Evolutionary conservation across 1,139 yeast species (phyloP).

Genomic region (Ogataea hybrid): DNA sequence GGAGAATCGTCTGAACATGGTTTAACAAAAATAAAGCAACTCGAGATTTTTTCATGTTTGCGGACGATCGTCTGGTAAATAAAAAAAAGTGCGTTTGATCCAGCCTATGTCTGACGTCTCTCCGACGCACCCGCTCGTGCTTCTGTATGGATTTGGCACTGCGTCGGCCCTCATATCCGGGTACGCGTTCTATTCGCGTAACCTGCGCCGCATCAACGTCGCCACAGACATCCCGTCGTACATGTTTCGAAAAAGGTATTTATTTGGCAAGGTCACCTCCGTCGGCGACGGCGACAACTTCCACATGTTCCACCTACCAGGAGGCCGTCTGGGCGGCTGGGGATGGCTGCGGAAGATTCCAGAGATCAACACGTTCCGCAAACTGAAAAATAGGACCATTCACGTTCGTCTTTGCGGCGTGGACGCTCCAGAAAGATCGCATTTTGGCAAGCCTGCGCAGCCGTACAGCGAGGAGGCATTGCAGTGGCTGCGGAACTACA

Average conservation of each 20-base stretch:
- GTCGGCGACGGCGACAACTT: constrained; percentile 98
- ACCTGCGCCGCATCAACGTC: constrained; percentile 38
- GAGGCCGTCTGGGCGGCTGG: constrained; percentile 89
- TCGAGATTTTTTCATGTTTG: not conserved
- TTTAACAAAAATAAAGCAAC: not conserved
- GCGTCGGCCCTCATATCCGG: constrained; percentile 33
- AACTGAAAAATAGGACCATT: constrained; percentile 55
- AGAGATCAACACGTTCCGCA: constrained; percentile 39
- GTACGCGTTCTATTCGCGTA: constrained; percentile 35
- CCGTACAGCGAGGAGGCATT: constrained; percentile 85
- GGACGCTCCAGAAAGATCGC: constrained; percentile 98
- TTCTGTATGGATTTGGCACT: constrained; percentile 28
- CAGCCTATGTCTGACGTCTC: constrained; percentile 17
- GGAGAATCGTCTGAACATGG: constrained; percentile 8
- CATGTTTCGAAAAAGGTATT: constrained; percentile 40
- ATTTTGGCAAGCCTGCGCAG: constrained; percentile 93
- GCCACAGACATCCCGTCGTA: constrained; percentile 41
- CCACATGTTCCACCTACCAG: constrained; percentile 90
- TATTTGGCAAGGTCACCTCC: constrained; percentile 82
- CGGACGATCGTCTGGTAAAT: constrained; percentile 6
- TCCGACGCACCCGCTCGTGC: constrained; percentile 27
- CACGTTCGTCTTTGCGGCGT: constrained; percentile 84
- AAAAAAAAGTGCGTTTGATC: not conserved
- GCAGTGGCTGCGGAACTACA: constrained; percentile 63
- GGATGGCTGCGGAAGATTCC: constrained; percentile 76